Conservation (phyloP, 148 eudicot genomes). For the Chenopodium album region DNA sequence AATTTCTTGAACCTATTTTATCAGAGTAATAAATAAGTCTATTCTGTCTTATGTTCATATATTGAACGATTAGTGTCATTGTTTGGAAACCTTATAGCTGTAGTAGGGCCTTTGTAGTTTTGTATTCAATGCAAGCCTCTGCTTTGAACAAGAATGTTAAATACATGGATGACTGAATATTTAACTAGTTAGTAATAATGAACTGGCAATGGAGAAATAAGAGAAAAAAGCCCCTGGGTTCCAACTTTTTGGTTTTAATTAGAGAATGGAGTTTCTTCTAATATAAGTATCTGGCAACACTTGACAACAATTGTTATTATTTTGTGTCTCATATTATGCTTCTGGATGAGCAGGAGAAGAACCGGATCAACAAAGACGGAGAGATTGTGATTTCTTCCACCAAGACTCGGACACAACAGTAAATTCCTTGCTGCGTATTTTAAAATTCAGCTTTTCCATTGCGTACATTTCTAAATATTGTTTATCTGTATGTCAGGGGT, state of each 20-base stretch:
- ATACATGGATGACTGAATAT: neutral
- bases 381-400: conserved; percentile 82
- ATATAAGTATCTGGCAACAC: neutral
- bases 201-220: neutral
- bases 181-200: neutral
- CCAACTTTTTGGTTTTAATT: neutral
- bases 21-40: neutral
- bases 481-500: conserved; percentile 44
- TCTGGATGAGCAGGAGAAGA: conserved; percentile 64
- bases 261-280: neutral
- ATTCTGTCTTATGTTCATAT: neutral
- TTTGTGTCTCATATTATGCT: neutral
- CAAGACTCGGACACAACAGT: conserved; percentile 85
- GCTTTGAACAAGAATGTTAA: neutral
- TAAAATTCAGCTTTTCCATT: neutral
- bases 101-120: neutral
- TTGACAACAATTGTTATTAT: neutral
- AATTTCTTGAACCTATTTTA: neutral
- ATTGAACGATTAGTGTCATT: neutral
- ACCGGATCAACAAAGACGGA: conserved; percentile 83
- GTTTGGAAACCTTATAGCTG: neutral
- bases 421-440: conserved; percentile 21
- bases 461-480: neutral
- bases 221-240: neutral
- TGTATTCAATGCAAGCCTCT: neutral